Evolutionary conservation across 306 rosid genomes (phyloP), one percentile per base, ranked within the genome.

Genomic region (Quercus berberidifolia): DNA sequence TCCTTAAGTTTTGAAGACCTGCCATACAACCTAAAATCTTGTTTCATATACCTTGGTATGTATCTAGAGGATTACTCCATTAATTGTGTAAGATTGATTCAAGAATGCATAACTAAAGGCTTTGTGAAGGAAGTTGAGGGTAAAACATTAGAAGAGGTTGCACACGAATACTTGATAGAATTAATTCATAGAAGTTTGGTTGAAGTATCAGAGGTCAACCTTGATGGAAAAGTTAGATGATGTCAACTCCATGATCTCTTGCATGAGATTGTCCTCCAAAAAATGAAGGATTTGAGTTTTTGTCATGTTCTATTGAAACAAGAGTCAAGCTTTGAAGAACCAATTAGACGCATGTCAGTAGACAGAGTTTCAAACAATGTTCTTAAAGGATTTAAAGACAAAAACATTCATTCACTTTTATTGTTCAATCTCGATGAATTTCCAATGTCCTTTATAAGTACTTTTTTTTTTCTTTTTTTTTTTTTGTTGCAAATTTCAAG

Each of bases 21-120:
- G 52, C 28, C 56, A 64, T 62, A n/a, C 9, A 65, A 64, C 14
- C 78, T 79, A 15, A 79, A 73, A 55, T 2, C 9, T 0, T 74
- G 78, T 31, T 55, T 79, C 69, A 52, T 79, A 35, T 74, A 64
- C 57, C 55, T 74, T 33, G 74, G 83, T 17, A 28, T 74, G 64
- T 80, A 73, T 30, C 83, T 74, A 1, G 19, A 64, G 49, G 78
- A 4, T 31, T 25, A 74, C 19, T 64, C 69, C 6, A 80, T 80
- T 67, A 38, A 52, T 11, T 56, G 75, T 3, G 2, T 5, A 8
- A 54, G 55, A 55, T 68, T 77, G 4, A 4, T 55, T 69, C 63
- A 21, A 10, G 1, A 68, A 6, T 77, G 81, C 75, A 43, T 68
- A 15, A 56, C 68, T 0, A 31, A 77, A 41, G 75, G 69, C 1